Base-by-base conservation (phyloP, 805 yeast genomes). In the Candida odintsovae region DNA sequence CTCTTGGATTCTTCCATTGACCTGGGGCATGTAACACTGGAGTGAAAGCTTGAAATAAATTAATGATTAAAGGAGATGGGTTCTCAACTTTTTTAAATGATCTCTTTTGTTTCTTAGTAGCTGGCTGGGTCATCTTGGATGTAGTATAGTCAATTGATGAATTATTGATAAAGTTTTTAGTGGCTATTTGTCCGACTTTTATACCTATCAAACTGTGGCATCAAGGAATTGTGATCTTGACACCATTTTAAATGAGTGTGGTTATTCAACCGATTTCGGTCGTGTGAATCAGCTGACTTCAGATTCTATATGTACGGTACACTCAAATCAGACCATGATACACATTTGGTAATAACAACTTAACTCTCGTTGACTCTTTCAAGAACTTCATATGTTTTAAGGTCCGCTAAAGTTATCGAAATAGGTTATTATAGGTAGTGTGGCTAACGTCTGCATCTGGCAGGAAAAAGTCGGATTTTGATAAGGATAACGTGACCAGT, bases 1-100 rank as follows among this genome's bases (percentile, higher is more conserved):
- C 73, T 7, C 61, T 55, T 2, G 75, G 75, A 41, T 68, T 67
- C 29, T 62, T 61, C 75, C 75, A 71, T 16, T 64, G 51, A 12
- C 65, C 65, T 37, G 65, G 65, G 45, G 55, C 54, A 47, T 58
- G 64, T 16, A 48, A 38, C 40, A 44, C 44, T 42, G 67, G 70
- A 57, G 66, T 44, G 59, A 65, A 48, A 62, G 67, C 52, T 22
- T 59, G 59, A 68, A 72, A 68, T 40, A 71, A 70, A 54, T 69
- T 69, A 48, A 69, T 46, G 37, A 69, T 63, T 23, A 66, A 44
- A 9, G 63, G 62, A 38, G 56, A 57, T 43, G 49, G 49, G 26
- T 41, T 43, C 41, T 33, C 40, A 16, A 46, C 49, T 28, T 45
- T 45, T 38, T 45, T 41, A n/a, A 23, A 45, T 6, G 44, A 21